A percentile compares a stretch with the other conserved stretches of the same genome.
Evolutionary conservation across 2,329 filamentous ascomycete genomes (phyloP).

Genomic region (Epichloe gansuensis): DNA sequence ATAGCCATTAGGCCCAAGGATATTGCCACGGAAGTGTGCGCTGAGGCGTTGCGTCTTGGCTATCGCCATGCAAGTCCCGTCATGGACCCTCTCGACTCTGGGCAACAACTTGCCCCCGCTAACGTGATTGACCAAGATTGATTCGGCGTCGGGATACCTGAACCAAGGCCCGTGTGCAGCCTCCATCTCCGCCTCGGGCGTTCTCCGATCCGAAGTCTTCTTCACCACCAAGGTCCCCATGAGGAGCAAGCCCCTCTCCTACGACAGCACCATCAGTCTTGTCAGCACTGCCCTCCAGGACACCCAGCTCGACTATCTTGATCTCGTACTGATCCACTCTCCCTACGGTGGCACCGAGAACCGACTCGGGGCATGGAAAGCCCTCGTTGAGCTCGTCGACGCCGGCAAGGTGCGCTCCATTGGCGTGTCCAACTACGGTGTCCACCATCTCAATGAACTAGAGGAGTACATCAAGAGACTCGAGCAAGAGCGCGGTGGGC

Average conservation of each 20-base stretch:
- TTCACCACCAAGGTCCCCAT: conserved; percentile 44
- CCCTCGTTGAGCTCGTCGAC: conserved; percentile 49
- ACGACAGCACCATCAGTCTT: conserved; percentile 50
- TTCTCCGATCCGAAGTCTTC: conserved; percentile 37
- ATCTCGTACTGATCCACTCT: conserved; percentile 51
- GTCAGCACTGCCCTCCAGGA: conserved; percentile 50
- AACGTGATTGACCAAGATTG: conserved; percentile 24
- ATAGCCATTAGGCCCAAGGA: conserved; percentile 15
- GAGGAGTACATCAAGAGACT: conserved; percentile 46
- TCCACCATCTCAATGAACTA: conserved; percentile 49
- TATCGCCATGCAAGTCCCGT: conserved; percentile 35
- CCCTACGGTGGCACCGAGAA: conserved; percentile 43
- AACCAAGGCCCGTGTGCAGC: conserved; percentile 38
- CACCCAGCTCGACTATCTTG: conserved; percentile 52
- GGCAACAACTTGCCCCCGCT: too few relatives aligned
- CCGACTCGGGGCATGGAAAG: conserved; percentile 48
- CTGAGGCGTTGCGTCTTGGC: conserved; percentile 34
- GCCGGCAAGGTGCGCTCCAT: conserved; percentile 48
- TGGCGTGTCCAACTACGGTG: conserved; percentile 53
- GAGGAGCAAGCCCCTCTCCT: conserved; percentile 30
- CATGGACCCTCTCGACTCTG: too few relatives aligned
- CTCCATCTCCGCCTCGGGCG: conserved; percentile 27
- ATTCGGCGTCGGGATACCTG: conserved; percentile 38
- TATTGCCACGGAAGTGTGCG: conserved; percentile 22
- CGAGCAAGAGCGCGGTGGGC: conserved; percentile 45